Evolutionary conservation across 2,329 filamentous ascomycete species (phyloP).

Genomic region (Ilyonectria mors-panacis): DNA sequence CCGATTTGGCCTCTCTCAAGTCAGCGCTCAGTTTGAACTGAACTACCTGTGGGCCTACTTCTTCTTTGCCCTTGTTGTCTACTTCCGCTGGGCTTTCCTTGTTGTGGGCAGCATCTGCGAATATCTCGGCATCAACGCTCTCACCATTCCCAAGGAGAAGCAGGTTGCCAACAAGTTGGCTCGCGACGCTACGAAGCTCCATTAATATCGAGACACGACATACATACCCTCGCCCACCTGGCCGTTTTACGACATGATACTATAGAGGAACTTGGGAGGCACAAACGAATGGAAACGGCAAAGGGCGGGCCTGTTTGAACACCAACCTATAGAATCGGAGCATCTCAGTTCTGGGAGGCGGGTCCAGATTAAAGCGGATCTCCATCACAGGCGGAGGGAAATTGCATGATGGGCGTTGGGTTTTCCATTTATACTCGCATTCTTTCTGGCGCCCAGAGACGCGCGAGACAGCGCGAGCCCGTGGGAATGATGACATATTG

Average conservation of each 20-base stretch:
- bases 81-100: conserved; percentile 92
- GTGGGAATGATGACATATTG: conserved; percentile 39
- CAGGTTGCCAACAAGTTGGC: conserved; percentile 68
- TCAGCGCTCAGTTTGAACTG: conserved; percentile 78
- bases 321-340: conserved; percentile 37
- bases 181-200: conserved; percentile 55
- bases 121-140: conserved; percentile 92
- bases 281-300: conserved; percentile 22
- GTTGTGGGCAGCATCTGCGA: conserved; percentile 93
- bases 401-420: conserved; percentile 47
- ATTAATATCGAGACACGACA: conserved; percentile 38
- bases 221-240: background rate
- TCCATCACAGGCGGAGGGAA: conserved; percentile 40
- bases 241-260: conserved; percentile 8
- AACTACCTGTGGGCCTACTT: conserved; percentile 90
- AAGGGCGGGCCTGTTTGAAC: conserved; percentile 31
- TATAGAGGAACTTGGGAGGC: background rate
- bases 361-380: conserved; percentile 26
- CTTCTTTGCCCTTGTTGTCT: conserved; percentile 85
- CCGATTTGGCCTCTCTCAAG: conserved; percentile 76
- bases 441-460: conserved; percentile 39
- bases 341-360: conserved; percentile 30
- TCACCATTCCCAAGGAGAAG: conserved; percentile 83
- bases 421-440: conserved; percentile 44
- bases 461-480: conserved; percentile 27